Percentiles rank a stretch among this genome's conserved stretches.
Conservation (phyloP, 2,329 filamentous ascomycete genomes). For the Fusarium torulosum region DNA sequence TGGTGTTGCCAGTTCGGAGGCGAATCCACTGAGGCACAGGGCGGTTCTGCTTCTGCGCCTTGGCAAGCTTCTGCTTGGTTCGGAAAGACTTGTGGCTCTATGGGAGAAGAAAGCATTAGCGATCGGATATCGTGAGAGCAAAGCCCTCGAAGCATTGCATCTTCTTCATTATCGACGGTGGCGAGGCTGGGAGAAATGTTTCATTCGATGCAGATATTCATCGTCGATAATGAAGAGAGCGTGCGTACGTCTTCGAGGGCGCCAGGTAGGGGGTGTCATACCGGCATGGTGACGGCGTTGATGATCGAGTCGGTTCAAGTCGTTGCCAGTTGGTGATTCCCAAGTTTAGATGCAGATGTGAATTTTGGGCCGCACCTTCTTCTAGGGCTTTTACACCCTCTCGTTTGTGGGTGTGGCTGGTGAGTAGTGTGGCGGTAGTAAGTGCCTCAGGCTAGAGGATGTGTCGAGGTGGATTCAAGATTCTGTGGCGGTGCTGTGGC, state of each 20-base stretch:
- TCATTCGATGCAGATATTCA: conserved; percentile 17
- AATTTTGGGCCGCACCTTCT: conserved; percentile 52
- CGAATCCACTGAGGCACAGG: conserved; percentile 99
- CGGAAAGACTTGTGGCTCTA: conserved; percentile 99
- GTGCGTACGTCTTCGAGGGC: conserved; percentile 13
- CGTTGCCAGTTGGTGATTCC: conserved; percentile 52
- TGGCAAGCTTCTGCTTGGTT: conserved; percentile 99
- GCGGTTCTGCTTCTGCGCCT: conserved; percentile 99
- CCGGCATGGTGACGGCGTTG: conserved; percentile 59
- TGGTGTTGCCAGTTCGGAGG: conserved; percentile 98
- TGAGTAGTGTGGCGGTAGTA: conserved; percentile 22
- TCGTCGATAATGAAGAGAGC: conserved; percentile 30
- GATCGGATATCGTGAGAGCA: conserved; percentile 25
- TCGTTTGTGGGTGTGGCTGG: conserved; percentile 48
- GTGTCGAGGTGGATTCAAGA: accelerated
- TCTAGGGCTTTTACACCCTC: conserved; percentile 54
- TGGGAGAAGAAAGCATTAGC: conserved; percentile 44
- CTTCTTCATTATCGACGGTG: conserved; percentile 23
- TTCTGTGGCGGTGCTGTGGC: background rate
- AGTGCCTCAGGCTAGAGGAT: conserved; percentile 33
- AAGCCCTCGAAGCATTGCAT: conserved; percentile 19
- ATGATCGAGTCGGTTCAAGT: conserved; percentile 54
- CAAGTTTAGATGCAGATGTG: conserved; percentile 48
- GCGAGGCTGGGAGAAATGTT: conserved; percentile 6
- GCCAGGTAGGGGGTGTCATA: conserved; percentile 48